These are phyloP conservation scores for Penicillium argentinense DNA, from an alignment of 495 filamentous ascomycete species.

Conservation along the genomic window DNA sequence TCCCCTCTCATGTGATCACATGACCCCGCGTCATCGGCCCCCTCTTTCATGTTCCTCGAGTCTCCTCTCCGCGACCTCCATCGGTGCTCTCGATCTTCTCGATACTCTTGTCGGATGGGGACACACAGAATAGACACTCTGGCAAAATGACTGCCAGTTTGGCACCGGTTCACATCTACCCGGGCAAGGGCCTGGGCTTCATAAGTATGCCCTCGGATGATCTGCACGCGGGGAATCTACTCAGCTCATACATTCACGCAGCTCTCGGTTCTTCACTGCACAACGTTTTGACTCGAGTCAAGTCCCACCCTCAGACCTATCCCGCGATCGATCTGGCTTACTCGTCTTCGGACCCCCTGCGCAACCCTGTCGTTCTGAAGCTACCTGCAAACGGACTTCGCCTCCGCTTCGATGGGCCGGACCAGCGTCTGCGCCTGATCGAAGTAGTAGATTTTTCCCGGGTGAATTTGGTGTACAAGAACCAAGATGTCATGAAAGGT, in stretches of 20 bases:
- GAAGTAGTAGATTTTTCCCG: constrained; percentile 92
- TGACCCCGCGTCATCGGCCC: constrained; percentile 30
- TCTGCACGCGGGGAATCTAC: neutral
- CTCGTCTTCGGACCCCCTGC: constrained; percentile 66
- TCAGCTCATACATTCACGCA: constrained; percentile 39
- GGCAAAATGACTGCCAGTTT: constrained; percentile 35
- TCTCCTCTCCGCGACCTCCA: neutral
- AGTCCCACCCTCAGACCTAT: constrained; percentile 77
- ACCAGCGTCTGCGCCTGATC: constrained; percentile 86
- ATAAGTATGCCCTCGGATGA: constrained; percentile 55
- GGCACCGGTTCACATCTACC: constrained; percentile 66
- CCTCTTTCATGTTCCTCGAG: constrained; percentile 6
- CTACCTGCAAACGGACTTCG: constrained; percentile 85
- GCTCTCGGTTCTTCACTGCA: constrained; percentile 88
- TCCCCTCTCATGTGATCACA: constrained; percentile 29
- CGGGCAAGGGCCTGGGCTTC: constrained; percentile 75
- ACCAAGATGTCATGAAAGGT: constrained; percentile 75
- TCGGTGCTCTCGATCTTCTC: neutral
- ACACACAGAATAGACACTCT: neutral
- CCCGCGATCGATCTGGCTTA: constrained; percentile 81
- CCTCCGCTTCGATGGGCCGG: constrained; percentile 88
- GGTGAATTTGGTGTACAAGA: constrained; percentile 77
- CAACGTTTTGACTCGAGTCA: constrained; percentile 80
- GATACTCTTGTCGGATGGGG: constrained; percentile 2
- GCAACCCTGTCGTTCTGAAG: constrained; percentile 66